phyloP scores from a whole-genome alignment of 176 grass and related monocot species.

The Juncus inflexus region DNA sequence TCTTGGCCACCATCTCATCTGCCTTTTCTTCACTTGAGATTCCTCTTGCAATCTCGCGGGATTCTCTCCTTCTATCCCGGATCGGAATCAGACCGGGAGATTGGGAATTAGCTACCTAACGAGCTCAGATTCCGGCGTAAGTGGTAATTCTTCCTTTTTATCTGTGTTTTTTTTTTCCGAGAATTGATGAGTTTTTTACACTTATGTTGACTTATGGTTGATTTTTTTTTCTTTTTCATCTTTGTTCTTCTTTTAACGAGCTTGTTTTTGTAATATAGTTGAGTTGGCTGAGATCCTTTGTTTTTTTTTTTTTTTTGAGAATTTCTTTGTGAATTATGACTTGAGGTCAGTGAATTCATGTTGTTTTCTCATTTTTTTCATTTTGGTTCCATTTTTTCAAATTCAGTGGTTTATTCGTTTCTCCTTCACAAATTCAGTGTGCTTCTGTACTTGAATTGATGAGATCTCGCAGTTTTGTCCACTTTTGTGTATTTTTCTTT shows the following conservation, averaged over 20 bases:
- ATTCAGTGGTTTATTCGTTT: constrained; percentile 8
- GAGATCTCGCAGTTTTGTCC: neutral
- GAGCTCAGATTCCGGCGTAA: constrained; percentile 7
- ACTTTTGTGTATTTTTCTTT: too few relatives aligned
- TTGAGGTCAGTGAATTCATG: constrained; percentile 2
- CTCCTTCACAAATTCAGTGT: neutral
- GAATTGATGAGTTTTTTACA: neutral
- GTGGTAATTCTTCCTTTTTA: constrained; percentile 12
- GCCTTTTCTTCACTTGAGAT: neutral
- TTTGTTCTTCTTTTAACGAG: neutral
- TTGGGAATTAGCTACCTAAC: neutral
- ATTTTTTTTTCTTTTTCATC: neutral
- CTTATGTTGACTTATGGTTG: neutral
- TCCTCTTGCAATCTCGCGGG: neutral
- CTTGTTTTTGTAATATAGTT: neutral
- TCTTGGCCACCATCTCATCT: neutral
- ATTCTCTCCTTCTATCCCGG: neutral
- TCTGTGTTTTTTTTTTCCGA: neutral
- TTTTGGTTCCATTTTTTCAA: neutral
- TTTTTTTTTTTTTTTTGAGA: neutral
- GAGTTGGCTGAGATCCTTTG: neutral
- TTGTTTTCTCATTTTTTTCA: neutral
- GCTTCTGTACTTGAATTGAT: neutral
- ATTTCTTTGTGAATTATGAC: neutral
- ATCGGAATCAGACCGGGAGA: neutral